These are phyloP conservation scores for Penicillium ucsense DNA, from an alignment of 495 filamentous ascomycete genomes.

Conservation along the genomic window DNA sequence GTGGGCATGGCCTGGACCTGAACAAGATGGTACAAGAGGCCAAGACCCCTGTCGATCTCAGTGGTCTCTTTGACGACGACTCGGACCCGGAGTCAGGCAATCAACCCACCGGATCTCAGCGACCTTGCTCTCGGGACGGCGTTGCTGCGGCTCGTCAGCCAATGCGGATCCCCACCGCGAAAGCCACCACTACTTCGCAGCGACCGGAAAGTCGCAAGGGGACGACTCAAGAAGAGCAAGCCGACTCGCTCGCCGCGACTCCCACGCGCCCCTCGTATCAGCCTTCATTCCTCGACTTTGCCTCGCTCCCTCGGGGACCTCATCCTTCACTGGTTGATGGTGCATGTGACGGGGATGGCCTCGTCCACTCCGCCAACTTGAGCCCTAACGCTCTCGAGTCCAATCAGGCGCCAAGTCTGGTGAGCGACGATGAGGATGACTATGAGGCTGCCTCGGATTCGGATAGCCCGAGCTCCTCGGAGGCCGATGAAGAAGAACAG, in stretches of 20 bases:
- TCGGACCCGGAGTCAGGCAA: slow-evolving; percentile 37
- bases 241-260: slow-evolving; percentile 20
- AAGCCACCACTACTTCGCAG: slow-evolving; percentile 30
- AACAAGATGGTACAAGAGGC: slow-evolving; percentile 34
- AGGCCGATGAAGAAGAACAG: slow-evolving; percentile 37
- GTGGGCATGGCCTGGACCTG: slow-evolving; percentile 55
- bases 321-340: slow-evolving; percentile 17
- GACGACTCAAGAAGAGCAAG: slow-evolving; percentile 16
- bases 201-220: slow-evolving; percentile 50
- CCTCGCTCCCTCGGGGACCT: slow-evolving; percentile 13
- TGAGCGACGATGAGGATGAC: slow-evolving; percentile 79
- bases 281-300: slow-evolving; percentile 21
- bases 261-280: slow-evolving; percentile 26
- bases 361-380: slow-evolving; percentile 49
- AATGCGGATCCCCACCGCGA: slow-evolving; percentile 47
- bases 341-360: slow-evolving; percentile 36
- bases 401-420: slow-evolving; percentile 72
- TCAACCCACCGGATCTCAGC: slow-evolving; percentile 38
- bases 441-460: slow-evolving; percentile 46
- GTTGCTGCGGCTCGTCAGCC: slow-evolving; percentile 35
- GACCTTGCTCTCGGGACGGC: slow-evolving; percentile 14
- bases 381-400: slow-evolving; percentile 73
- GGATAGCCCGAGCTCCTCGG: slow-evolving; percentile 35
- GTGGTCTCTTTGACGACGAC: slow-evolving; percentile 44
- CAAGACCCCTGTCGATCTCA: slow-evolving; percentile 13